These are phyloP conservation scores for Ceratocystis eucalypticola DNA, from an alignment of 2,329 filamentous ascomycete genomes.

Conservation along the genomic window DNA sequence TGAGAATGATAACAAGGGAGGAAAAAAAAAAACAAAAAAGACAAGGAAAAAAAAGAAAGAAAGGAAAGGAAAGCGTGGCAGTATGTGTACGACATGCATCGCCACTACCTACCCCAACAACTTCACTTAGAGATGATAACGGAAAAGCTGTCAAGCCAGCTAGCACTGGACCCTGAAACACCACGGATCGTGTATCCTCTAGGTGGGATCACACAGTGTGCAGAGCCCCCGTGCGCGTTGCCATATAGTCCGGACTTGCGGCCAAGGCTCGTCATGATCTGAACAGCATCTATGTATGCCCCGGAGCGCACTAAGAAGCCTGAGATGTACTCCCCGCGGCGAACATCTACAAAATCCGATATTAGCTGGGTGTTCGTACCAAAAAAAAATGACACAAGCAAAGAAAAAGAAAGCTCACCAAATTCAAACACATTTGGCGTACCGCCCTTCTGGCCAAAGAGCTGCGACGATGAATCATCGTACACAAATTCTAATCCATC, in stretches of 20 bases:
- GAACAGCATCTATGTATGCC: slow-evolving; percentile 73
- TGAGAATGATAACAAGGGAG: not conserved
- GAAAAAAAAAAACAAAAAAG: slow-evolving; percentile 3
- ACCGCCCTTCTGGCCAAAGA: slow-evolving; percentile 73
- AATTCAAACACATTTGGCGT: slow-evolving; percentile 61
- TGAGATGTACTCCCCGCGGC: slow-evolving; percentile 71
- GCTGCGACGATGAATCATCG: slow-evolving; percentile 68
- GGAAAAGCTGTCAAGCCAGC: slow-evolving; percentile 76
- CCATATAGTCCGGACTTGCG: slow-evolving; percentile 76
- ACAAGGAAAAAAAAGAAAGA: not conserved
- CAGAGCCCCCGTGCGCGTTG: slow-evolving; percentile 63
- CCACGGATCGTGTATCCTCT: slow-evolving; percentile 80
- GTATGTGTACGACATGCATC: not conserved
- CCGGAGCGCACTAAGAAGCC: slow-evolving; percentile 76
- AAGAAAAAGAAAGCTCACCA: slow-evolving; percentile 37
- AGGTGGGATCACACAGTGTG: slow-evolving; percentile 75
- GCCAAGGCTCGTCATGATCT: slow-evolving; percentile 80
- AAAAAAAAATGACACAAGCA: not conserved
- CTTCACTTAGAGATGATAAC: slow-evolving; percentile 43
- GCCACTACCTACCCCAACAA: slow-evolving; percentile 12
- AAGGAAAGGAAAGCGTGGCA: no score
- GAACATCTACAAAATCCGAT: slow-evolving; percentile 23
- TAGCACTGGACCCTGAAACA: slow-evolving; percentile 64
- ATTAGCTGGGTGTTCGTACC: not conserved
- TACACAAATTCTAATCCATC: slow-evolving; percentile 89